Evolutionary conservation across 129 eudicot species (phyloP).

Genomic region (sunflower (Helianthus annuus)): HanXRQr2.0-SUNRISE NC_035449.2:94933401-94933900

Average conservation of each 20-base stretch:
- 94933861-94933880: too few species aligned
- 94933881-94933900: too few species aligned
- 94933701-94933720: too few species aligned
- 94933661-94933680: neutral
- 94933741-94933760: too few species aligned
- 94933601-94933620: neutral
- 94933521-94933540: neutral
- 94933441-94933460: conserved; percentile 56
- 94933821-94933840: too few species aligned
- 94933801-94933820: too few species aligned
- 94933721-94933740: too few species aligned
- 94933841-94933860: too few species aligned
- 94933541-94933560: neutral
- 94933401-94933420: conserved; percentile 55
- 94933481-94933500: conserved; percentile 58
- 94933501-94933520: conserved; percentile 45
- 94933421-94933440: conserved; percentile 51
- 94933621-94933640: neutral
- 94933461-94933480: conserved; percentile 60
- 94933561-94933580: neutral
- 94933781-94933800: too few species aligned
- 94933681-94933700: too few species aligned
- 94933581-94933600: neutral
- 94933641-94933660: too few species aligned
- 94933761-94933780: too few species aligned